phyloP scores from a whole-genome alignment of 306 rosid genomes.

The Prunus dulcis region DNA sequence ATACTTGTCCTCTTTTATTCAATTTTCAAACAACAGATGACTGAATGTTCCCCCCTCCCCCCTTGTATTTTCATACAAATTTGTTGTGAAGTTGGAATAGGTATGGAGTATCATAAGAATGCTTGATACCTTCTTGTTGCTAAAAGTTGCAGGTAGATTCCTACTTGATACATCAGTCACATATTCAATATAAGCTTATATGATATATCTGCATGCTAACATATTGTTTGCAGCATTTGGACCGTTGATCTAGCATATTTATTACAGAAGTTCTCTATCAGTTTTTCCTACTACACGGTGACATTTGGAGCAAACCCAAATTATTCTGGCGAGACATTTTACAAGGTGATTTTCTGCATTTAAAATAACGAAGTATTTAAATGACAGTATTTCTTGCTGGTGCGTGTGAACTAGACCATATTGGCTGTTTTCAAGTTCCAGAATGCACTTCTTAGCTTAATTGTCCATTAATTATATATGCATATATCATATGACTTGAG shows the following conservation, averaged over 20 bases:
- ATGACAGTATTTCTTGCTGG: background rate
- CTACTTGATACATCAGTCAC: background rate
- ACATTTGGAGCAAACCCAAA: constrained; percentile 92
- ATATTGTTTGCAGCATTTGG: constrained; percentile 78
- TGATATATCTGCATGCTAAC: constrained; percentile 26
- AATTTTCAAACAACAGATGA: background rate
- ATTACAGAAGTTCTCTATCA: constrained; percentile 64
- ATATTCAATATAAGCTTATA: constrained; percentile 13
- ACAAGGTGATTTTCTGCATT: constrained; percentile 60
- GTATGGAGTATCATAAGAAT: background rate
- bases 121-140: constrained; percentile 4
- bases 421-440: background rate
- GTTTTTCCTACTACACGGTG: constrained; percentile 85
- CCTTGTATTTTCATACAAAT: background rate
- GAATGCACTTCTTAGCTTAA: background rate
- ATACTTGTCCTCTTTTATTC: background rate
- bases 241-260: constrained; percentile 92
- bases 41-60: background rate
- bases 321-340: constrained; percentile 81
- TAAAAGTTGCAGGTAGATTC: background rate
- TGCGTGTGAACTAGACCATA: background rate
- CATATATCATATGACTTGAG: background rate
- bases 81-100: background rate
- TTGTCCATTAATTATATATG: background rate
- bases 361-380: background rate